These are phyloP conservation scores for Psilocybe subaeruginosa DNA, from an alignment of 768 basidiomycete genomes.

Conservation along the genomic window DNA sequence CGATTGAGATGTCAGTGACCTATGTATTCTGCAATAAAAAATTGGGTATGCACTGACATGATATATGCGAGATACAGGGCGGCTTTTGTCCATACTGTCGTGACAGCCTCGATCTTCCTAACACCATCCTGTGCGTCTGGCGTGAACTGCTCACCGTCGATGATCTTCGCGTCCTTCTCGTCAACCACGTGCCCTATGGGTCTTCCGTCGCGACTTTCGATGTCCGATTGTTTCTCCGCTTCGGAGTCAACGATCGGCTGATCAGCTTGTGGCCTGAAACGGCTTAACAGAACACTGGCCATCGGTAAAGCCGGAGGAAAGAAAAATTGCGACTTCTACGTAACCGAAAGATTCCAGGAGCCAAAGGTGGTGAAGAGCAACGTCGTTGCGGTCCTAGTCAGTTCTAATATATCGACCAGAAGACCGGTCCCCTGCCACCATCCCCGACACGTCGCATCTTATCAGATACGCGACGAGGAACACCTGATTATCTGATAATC, in stretches of 20 bases:
- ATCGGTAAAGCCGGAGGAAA: background rate
- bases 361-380: background rate
- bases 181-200: background rate
- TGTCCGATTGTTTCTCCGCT: background rate
- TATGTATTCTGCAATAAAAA: background rate
- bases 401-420: background rate
- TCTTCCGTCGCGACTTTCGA: background rate
- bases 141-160: background rate
- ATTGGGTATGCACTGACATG: background rate
- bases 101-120: background rate
- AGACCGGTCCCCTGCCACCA: background rate
- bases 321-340: background rate
- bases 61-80: background rate
- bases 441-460: background rate
- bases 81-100: constrained; percentile 1
- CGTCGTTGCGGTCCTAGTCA: background rate
- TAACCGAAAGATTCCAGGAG: background rate
- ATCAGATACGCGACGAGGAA: background rate
- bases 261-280: constrained; percentile 1
- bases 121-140: constrained; percentile 3
- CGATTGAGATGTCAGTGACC: background rate
- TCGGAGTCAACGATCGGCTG: background rate
- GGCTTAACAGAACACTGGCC: background rate
- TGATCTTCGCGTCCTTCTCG: background rate
- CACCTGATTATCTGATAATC: background rate